Evolutionary conservation across 768 basidiomycete genomes (phyloP).

Genomic region (Kockovaella imperatae): DNA sequence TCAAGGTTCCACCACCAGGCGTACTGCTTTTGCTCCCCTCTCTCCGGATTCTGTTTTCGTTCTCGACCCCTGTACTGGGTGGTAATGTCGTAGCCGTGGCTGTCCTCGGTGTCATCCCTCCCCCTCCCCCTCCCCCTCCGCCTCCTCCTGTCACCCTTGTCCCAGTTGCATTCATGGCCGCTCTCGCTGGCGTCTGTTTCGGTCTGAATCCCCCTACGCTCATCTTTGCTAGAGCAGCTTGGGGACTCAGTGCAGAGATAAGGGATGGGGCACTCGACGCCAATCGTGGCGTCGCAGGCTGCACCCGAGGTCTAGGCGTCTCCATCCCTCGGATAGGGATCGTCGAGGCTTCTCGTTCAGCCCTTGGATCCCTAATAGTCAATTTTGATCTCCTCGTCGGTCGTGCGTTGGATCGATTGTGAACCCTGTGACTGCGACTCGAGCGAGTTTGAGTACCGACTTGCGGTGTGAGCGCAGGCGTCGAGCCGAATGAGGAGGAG

Average conservation of each 20-base stretch:
- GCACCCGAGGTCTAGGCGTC: no score
- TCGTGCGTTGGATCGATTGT: slow-evolving; percentile 11
- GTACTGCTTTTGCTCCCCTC: neutral
- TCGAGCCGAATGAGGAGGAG: slow-evolving; percentile 23
- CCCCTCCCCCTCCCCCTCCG: slow-evolving; percentile 16
- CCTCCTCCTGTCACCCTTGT: slow-evolving; percentile 13
- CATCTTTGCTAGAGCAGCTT: slow-evolving; percentile 26
- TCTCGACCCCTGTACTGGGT: no score
- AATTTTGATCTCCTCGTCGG: slow-evolving; percentile 10
- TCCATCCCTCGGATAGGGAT: slow-evolving; percentile 39
- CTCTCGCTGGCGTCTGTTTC: slow-evolving; percentile 13
- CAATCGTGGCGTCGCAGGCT: slow-evolving; percentile 18
- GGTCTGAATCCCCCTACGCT: slow-evolving; percentile 24
- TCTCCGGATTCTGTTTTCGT: no score
- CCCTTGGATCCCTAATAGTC: slow-evolving; percentile 6
- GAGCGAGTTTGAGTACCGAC: neutral
- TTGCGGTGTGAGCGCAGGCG: slow-evolving; percentile 4
- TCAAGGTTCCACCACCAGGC: neutral
- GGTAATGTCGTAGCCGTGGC: slow-evolving; percentile 5
- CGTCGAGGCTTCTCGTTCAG: slow-evolving; percentile 11
- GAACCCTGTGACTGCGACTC: slow-evolving; percentile 5
- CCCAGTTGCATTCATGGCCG: slow-evolving; percentile 16
- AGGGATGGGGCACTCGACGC: slow-evolving; percentile 19
- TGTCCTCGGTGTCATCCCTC: slow-evolving; percentile 5
- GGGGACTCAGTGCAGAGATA: slow-evolving; percentile 12